Conservation (phyloP, 805 yeast species). For the Candida endomychidarum region DNA sequence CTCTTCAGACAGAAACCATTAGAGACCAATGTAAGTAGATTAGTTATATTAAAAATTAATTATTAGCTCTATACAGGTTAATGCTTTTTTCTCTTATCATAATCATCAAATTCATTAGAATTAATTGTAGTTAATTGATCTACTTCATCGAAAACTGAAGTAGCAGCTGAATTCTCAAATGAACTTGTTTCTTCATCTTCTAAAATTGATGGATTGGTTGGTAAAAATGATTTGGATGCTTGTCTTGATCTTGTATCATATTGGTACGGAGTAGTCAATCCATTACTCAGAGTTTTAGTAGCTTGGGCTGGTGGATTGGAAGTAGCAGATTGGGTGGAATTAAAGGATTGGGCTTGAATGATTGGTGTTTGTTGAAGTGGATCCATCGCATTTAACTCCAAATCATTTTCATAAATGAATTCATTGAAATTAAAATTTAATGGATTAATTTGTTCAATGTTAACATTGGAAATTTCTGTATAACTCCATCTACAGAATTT, state of each 20-base stretch:
- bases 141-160: conserved; percentile 38
- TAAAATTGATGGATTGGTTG: conserved; percentile 14
- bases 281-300: background rate
- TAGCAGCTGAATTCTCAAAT: conserved; percentile 37
- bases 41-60: too few species aligned
- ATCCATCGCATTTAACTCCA: conserved; percentile 4
- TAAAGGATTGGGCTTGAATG: background rate
- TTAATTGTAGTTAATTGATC: conserved; percentile 31
- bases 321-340: conserved; percentile 5
- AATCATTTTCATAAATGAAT: conserved; percentile 16
- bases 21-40: background rate
- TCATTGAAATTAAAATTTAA: conserved; percentile 19
- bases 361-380: background rate
- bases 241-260: conserved; percentile 29
- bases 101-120: conserved; percentile 31
- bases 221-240: conserved; percentile 21
- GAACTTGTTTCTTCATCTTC: conserved; percentile 23
- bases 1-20: too few species aligned
- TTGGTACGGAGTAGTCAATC: conserved; percentile 11
- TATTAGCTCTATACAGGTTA: too few species aligned
- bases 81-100: conserved; percentile 8
- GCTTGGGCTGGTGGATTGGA: conserved; percentile 4
- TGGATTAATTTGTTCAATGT: conserved; percentile 32
- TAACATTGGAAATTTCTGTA: conserved; percentile 29
- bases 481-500: conserved; percentile 74